Conservation (phyloP, 202 grass and related monocot species). For the Brachypodium distachyon region DNA sequence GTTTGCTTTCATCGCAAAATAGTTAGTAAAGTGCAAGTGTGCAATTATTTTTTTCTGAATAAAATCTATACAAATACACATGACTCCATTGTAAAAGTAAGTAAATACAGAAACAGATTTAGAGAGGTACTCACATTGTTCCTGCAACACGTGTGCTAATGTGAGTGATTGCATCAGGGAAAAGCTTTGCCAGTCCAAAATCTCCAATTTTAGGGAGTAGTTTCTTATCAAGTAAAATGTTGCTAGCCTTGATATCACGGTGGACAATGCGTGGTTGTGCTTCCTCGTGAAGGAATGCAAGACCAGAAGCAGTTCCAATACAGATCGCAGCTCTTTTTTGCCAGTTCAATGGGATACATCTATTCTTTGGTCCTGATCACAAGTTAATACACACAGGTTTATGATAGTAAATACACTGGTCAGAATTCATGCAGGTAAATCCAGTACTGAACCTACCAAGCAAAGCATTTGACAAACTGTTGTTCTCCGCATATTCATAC, state of each 20-base stretch:
- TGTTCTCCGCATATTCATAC: conserved; percentile 52
- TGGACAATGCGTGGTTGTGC: conserved; percentile 58
- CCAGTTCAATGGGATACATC: conserved; percentile 51
- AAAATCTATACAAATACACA: background rate
- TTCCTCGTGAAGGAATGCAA: conserved; percentile 67
- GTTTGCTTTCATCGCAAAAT: background rate
- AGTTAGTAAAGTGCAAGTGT: background rate
- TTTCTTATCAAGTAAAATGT: conserved; percentile 49
- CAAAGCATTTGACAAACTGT: conserved; percentile 54
- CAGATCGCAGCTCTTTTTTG: conserved; percentile 49
- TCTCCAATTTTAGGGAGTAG: conserved; percentile 61
- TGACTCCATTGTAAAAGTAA: background rate
- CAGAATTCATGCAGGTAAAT: background rate
- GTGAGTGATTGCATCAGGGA: conserved; percentile 52
- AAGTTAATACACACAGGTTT: background rate
- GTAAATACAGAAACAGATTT: background rate
- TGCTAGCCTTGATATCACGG: conserved; percentile 73
- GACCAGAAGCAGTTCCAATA: conserved; percentile 51
- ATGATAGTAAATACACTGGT: conserved; percentile 6
- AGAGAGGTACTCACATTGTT: conserved; percentile 43
- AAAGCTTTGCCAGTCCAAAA: conserved; percentile 63
- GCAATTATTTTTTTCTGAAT: background rate
- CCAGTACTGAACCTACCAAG: conserved; percentile 36
- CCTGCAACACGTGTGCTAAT: conserved; percentile 63
- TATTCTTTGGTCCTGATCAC: conserved; percentile 45